Evolutionary conservation across 1,284 basidiomycete species (phyloP).

Genomic region (Cutaneotrichosporon mucoides): DNA sequence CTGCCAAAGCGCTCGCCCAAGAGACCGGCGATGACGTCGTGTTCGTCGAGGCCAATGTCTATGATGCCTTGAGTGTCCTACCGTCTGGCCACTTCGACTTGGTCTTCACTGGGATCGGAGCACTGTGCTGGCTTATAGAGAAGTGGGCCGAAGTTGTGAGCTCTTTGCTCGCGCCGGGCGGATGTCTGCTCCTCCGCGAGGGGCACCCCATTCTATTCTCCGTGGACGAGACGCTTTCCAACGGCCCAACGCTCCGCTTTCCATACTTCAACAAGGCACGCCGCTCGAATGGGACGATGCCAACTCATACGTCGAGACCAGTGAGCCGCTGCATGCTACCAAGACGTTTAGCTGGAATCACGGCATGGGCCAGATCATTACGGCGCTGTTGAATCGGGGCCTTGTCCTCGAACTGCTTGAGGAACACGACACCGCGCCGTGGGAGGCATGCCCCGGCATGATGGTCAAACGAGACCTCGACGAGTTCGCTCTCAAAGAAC

Average conservation of each 20-base stretch:
- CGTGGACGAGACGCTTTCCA: constrained; percentile 1
- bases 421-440: constrained; percentile 7
- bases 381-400: not conserved
- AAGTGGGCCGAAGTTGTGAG: not conserved
- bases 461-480: constrained; percentile 8
- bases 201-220: constrained; percentile 5
- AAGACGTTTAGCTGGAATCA: constrained; percentile 10
- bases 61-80: not conserved
- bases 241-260: constrained; percentile 2
- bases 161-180: constrained; percentile 2
- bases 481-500: constrained; percentile 6
- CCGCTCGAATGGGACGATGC: constrained; percentile 1
- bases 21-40: constrained; percentile 1
- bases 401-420: constrained; percentile 2
- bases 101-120: constrained; percentile 9
- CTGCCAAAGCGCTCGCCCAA: not conserved
- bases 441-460: constrained; percentile 2
- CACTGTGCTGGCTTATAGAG: constrained; percentile 8
- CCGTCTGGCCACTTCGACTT: not conserved
- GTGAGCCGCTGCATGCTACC: not conserved
- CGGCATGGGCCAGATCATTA: constrained; percentile 4
- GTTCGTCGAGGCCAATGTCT: constrained; percentile 6
- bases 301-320: not conserved
- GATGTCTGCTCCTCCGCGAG: constrained; percentile 5
- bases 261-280: constrained; percentile 1